A percentile compares a stretch with the other conserved stretches of the same genome.
phyloP scores from a whole-genome alignment of 768 basidiomycete genomes.

The Boletus rubroflammeus region DNA sequence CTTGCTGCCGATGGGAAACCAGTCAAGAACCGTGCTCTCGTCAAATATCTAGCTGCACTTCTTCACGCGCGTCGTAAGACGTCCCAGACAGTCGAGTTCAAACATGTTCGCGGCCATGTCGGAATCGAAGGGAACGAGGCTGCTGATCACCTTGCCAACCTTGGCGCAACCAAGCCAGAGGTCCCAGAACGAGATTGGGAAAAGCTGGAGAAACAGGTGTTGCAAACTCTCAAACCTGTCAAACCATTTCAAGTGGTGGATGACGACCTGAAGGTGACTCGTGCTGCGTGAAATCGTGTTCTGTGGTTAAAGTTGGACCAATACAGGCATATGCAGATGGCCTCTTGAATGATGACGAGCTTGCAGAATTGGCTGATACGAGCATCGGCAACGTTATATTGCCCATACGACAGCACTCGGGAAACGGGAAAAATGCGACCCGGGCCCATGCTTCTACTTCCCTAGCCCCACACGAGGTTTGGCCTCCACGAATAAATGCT shows the following conservation, averaged over 20 bases:
- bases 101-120: slow-evolving; percentile 76
- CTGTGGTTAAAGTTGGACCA: slow-evolving; percentile 4
- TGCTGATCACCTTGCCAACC: slow-evolving; percentile 72
- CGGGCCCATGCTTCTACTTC: not conserved
- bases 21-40: slow-evolving; percentile 72
- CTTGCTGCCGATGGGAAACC: slow-evolving; percentile 42
- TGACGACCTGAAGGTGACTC: slow-evolving; percentile 21
- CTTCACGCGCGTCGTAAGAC: slow-evolving; percentile 47
- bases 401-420: not conserved
- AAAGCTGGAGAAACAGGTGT: slow-evolving; percentile 14
- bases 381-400: not conserved
- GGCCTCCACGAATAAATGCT: not conserved
- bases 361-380: slow-evolving; percentile 19
- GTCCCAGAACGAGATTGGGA: slow-evolving; percentile 61
- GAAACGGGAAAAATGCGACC: not conserved
- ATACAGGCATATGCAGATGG: slow-evolving; percentile 34
- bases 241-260: not conserved
- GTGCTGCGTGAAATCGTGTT: not conserved
- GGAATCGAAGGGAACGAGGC: slow-evolving; percentile 83
- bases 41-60: slow-evolving; percentile 65
- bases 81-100: slow-evolving; percentile 57
- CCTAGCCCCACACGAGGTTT: not conserved
- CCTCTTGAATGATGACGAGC: slow-evolving; percentile 34
- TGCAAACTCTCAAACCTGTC: slow-evolving; percentile 11
- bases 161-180: slow-evolving; percentile 43